These are phyloP conservation scores for Mucor racemosus DNA, from an alignment of 371 early-diverging fungal species.

Conservation along the genomic window DNA sequence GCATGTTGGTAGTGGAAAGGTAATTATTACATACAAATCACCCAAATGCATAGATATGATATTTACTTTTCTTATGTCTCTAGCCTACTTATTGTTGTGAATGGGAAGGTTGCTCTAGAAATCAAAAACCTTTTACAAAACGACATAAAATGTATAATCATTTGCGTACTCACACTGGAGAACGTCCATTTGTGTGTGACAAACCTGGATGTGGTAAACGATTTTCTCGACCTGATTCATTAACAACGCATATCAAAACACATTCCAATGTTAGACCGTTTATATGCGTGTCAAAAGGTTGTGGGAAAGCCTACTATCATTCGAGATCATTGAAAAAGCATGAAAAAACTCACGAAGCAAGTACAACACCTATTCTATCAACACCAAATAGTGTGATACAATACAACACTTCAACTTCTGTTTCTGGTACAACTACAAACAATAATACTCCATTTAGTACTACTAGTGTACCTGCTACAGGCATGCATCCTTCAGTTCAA, in stretches of 20 bases:
- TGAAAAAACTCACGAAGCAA: constrained; percentile 61
- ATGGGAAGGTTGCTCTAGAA: constrained; percentile 83
- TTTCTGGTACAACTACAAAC: background rate
- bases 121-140: constrained; percentile 82
- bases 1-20: constrained; percentile 34
- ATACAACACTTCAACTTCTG: background rate
- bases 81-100: constrained; percentile 78
- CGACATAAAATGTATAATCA: constrained; percentile 92
- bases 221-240: constrained; percentile 87
- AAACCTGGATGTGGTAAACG: constrained; percentile 77
- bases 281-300: constrained; percentile 62
- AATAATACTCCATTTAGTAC: constrained; percentile 12
- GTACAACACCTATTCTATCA: constrained; percentile 16
- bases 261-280: constrained; percentile 82
- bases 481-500: constrained; percentile 8
- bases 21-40: background rate
- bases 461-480: constrained; percentile 11
- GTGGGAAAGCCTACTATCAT: constrained; percentile 82
- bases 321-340: constrained; percentile 82
- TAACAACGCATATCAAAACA: constrained; percentile 89
- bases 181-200: constrained; percentile 66
- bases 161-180: constrained; percentile 87
- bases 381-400: constrained; percentile 27
- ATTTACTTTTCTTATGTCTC: no score
- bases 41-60: background rate